Percentiles rank a stretch among this genome's conserved stretches.
Evolutionary conservation across 176 grass and related monocot genomes (phyloP).

Genomic region (Chloris gayana): DNA sequence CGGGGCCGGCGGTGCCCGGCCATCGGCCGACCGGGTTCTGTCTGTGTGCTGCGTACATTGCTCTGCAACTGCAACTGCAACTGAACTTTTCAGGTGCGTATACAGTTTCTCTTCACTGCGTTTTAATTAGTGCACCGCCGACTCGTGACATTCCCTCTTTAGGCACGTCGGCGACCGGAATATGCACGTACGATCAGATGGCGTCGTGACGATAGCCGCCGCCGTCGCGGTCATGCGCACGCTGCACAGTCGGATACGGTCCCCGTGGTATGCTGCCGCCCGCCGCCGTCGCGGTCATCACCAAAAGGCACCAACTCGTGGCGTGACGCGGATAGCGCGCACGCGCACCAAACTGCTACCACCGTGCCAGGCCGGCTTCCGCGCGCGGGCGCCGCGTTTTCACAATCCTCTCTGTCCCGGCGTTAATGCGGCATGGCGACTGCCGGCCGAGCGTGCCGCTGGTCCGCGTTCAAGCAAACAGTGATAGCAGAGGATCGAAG

Average conservation of each 20-base stretch:
- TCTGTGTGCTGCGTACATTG: not conserved
- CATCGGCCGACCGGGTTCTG: slow-evolving; percentile 6
- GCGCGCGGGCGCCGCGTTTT: not conserved
- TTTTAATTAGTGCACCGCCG: too few relatives aligned
- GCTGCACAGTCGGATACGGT: not conserved
- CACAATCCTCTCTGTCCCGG: not conserved
- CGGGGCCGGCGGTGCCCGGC: not conserved
- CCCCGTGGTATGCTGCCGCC: too few relatives aligned
- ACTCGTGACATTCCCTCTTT: too few relatives aligned
- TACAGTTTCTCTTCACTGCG: not conserved
- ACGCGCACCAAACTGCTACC: not conserved
- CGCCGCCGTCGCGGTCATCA: too few relatives aligned
- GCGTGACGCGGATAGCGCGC: too few relatives aligned
- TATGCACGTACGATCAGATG: not conserved
- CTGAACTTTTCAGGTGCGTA: not conserved
- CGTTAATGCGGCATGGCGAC: not conserved
- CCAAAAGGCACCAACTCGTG: not conserved
- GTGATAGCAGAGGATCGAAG: not conserved
- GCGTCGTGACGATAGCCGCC: not conserved
- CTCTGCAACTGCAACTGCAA: not conserved
- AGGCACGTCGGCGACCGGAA: too few relatives aligned
- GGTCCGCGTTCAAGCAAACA: not conserved
- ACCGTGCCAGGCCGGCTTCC: not conserved
- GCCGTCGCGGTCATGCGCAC: not conserved
- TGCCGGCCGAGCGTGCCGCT: not conserved